phyloP scores from a whole-genome alignment of 306 rosid genomes.

The Purshia tridentata region DNA sequence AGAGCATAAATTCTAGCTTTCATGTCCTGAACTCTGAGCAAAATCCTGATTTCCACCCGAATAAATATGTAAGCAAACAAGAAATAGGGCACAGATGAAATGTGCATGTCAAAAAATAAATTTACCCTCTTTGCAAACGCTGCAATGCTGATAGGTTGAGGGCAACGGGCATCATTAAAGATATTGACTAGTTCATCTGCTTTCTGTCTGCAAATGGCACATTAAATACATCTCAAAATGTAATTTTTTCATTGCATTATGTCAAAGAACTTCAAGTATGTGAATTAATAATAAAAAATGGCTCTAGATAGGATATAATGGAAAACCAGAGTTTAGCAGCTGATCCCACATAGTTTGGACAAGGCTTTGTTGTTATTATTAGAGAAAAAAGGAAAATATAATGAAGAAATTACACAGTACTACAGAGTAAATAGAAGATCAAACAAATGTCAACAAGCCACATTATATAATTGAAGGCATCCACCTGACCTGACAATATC shows the following conservation, averaged over 20 bases:
- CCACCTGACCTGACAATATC: constrained; percentile 69
- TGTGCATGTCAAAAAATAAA: constrained; percentile 10
- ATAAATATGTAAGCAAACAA: neutral
- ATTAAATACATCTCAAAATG: neutral
- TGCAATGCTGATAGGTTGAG: constrained; percentile 63
- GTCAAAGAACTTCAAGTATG: neutral
- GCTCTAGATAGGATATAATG: neutral
- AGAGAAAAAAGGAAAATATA: neutral
- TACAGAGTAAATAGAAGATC: neutral
- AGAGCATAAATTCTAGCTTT: neutral
- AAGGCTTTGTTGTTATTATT: neutral
- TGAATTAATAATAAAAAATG: neutral
- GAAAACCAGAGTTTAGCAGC: neutral
- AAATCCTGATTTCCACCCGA: neutral
- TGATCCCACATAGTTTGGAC: neutral
- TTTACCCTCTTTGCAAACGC: constrained; percentile 71
- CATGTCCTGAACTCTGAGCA: neutral
- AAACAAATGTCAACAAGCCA: neutral
- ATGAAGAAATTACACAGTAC: neutral
- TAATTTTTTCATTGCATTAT: neutral
- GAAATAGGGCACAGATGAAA: constrained; percentile 20
- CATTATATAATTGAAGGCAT: constrained; percentile 12
- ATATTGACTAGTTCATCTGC: constrained; percentile 56
- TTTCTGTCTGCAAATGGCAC: constrained; percentile 59
- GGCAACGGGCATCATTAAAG: constrained; percentile 54